Base-by-base conservation (phyloP, 1,284 basidiomycete species). In the Exobasidium rhododendri region DNA sequence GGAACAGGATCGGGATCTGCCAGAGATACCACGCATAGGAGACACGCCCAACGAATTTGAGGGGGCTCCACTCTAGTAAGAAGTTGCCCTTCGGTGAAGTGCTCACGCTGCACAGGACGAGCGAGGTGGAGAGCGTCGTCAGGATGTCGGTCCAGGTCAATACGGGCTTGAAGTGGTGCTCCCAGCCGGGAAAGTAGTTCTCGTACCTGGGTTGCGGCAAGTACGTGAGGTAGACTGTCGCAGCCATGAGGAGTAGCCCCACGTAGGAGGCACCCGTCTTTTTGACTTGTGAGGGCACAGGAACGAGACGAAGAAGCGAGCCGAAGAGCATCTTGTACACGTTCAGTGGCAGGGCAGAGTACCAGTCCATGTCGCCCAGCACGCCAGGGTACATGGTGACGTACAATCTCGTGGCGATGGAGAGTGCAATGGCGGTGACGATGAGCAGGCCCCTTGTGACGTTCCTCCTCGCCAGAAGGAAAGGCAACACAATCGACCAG, bases 291-390 rank as follows among this genome's bases (percentile, higher is more conserved):
- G 40, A n/a, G 10, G 40, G 40, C n/a, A 43, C 11, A 43, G 40
- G 40, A 11, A 43, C n/a, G 11, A 43, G 40, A 10, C 40, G 40
- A 11, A 43, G 40, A 43, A 11, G n/a, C n/a, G 40, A 43, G 10
- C 40, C 40, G 40, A 43, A 11, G n/a, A 43, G 40, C 40, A 43
- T 43, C 40, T 43, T 43, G 40, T 43, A 43, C 40, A 43, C 40
- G n/a, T 43, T 43, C 10, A n/a, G 10, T 11, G 40, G 40, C n/a
- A 43, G n/a, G n/a, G 11, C n/a, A n/a, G n/a, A 11, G 40, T 43
- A 43, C 10, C 11, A 43, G n/a, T 43, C n/a, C 11, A 43, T 11
- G n/a, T 11, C n/a, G 40, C 10, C 10, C n/a, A n/a, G 10, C n/a
- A 11, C n/a, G n/a, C n/a, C 10, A 43, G 40, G 11, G n/a, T n/a